Base-by-base conservation (phyloP, 1,139 yeast genomes). In the Candida mesenterica region DNA sequence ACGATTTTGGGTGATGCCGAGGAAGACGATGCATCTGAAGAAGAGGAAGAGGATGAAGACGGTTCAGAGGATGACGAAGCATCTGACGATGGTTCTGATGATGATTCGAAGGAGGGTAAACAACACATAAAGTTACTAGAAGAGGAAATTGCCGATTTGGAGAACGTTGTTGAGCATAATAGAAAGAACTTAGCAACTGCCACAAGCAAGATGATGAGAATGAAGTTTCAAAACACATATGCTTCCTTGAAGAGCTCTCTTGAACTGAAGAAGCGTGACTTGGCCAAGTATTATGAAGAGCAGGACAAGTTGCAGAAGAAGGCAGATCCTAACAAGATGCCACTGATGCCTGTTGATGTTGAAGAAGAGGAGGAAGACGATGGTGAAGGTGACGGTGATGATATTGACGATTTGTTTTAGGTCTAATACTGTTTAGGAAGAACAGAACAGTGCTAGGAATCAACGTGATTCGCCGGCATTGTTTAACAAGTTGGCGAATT, bases 101-200 rank as follows among this genome's bases (percentile, higher is more conserved):
- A 53, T 12, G 62, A 55, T 7, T 42, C 52, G 9, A 58, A 58
- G 41, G 53, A 56, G 4, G 67, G 70, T 13, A 62, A 76, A 40
- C 89, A 85, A 45, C 95, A 86, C 48, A 77, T 77, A 46, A 89
- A 84, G 52, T 72, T 89, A 48, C 66, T 92, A 41, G 79, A 79
- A 43, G 97, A 90, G 57, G 97, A 90, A 56, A 81, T 94, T 36
- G 66, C 74, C 10, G 98, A 94, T 53, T 69, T 94, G 44, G 90
- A 86, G 52, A 65, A 77, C 28, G 90, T 92, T 0, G 85, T 94
- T 38, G 79, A 75, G 36, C 81, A 81, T 49, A 92, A 90, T 52
- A 79, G 78, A 53, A 73, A 73, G 36, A 92, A 87, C 48, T 76
- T 88, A 33, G 77, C 74, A 13, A 82, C 82, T 39, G 90, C 95